phyloP scores from a whole-genome alignment of 2,329 filamentous ascomycete species.

The Ophiostoma sp. region DNA sequence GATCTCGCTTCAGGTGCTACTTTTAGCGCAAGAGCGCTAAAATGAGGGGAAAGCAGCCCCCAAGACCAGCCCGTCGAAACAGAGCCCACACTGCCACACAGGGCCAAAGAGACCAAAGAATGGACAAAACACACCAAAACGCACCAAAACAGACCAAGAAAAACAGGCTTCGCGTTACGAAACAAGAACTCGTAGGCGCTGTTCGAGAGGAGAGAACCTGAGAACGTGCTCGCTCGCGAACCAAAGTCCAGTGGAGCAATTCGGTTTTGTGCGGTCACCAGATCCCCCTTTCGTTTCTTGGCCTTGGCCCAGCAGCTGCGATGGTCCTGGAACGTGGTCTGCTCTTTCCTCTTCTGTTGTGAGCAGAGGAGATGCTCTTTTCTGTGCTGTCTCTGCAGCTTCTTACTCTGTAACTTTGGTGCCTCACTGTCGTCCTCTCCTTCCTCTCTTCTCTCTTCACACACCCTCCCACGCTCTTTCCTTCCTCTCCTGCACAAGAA shows the following conservation, averaged over 20 bases:
- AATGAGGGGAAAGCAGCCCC: slow-evolving; percentile 6
- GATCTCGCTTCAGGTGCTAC: neutral
- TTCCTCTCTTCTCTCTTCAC: neutral
- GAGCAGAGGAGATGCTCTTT: neutral
- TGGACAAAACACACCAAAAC: neutral
- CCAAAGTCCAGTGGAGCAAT: neutral
- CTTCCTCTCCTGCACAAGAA: slow-evolving; percentile 5
- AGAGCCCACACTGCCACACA: neutral
- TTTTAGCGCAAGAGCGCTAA: slow-evolving; percentile 10
- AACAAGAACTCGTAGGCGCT: slow-evolving; percentile 7
- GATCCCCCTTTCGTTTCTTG: neutral
- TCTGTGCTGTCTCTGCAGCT: neutral
- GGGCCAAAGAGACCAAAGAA: slow-evolving; percentile 16
- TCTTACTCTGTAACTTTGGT: neutral
- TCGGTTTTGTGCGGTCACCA: neutral
- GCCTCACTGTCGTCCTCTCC: neutral
- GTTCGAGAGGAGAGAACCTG: neutral
- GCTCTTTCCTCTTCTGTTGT: neutral
- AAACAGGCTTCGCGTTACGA: slow-evolving; percentile 15
- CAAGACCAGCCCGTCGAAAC: slow-evolving; percentile 2
- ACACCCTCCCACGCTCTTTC: slow-evolving; percentile 2
- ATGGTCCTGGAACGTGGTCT: neutral
- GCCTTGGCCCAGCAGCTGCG: neutral
- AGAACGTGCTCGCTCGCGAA: neutral
- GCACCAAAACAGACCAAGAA: neutral